phyloP scores from a whole-genome alignment of 805 yeast genomes.

The Clavispora phyllophila region DNA sequence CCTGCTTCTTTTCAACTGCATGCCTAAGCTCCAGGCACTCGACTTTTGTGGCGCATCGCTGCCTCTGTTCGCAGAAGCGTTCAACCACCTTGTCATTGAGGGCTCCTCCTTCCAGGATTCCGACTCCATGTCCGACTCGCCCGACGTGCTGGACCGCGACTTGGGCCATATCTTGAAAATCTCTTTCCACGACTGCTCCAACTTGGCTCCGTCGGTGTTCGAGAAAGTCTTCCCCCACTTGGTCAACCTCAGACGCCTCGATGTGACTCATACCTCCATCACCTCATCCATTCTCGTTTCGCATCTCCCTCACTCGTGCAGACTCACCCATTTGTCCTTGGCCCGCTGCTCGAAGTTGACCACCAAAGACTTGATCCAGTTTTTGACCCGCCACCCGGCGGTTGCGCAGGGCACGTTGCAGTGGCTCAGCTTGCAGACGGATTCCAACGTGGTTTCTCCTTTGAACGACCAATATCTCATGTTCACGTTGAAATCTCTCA shows the following conservation, averaged over 20 bases:
- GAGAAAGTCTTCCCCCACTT: constrained; percentile 54
- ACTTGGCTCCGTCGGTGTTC: constrained; percentile 55
- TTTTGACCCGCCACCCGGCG: constrained; percentile 69
- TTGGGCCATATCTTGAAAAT: constrained; percentile 34
- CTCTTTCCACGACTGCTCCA: constrained; percentile 86
- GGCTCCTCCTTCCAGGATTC: constrained; percentile 1
- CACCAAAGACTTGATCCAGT: constrained; percentile 65
- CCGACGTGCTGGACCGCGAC: constrained; percentile 1
- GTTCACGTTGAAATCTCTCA: constrained; percentile 39
- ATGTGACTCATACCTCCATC: constrained; percentile 76
- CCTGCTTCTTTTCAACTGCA: constrained; percentile 46
- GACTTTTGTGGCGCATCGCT: constrained; percentile 90
- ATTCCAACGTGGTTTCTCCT: constrained; percentile 57
- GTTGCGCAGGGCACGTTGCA: constrained; percentile 42
- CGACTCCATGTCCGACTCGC: constrained; percentile 4
- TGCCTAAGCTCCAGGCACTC: constrained; percentile 56
- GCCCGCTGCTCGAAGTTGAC: constrained; percentile 55
- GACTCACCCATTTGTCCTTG: constrained; percentile 68
- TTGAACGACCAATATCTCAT: constrained; percentile 47
- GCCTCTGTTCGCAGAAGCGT: constrained; percentile 53
- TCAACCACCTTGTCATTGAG: constrained; percentile 37
- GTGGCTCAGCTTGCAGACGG: constrained; percentile 66
- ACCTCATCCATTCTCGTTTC: constrained; percentile 55
- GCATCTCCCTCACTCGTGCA: constrained; percentile 49
- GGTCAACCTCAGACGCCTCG: constrained; percentile 58